A percentile compares a stretch with the other conserved stretches of the same genome.
Evolutionary conservation across 768 basidiomycete species (phyloP).

Genomic region (Leccinum barrowsii): DNA sequence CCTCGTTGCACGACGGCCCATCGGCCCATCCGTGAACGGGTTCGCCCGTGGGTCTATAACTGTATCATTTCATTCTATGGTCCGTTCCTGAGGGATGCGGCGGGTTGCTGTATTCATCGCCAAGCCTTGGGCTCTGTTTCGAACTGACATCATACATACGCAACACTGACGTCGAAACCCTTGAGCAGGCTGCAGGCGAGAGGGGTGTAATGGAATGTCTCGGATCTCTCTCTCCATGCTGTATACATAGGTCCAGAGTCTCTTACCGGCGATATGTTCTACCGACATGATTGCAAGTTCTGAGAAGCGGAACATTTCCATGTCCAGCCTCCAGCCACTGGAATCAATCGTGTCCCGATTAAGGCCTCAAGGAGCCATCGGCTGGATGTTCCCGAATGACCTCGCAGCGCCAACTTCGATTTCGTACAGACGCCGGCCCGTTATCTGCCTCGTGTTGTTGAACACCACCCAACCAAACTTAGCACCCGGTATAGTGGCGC

Average conservation of each 20-base stretch:
- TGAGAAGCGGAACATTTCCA: slow-evolving; percentile 4
- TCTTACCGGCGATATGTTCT: slow-evolving; percentile 4
- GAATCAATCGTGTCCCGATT: slow-evolving; percentile 5
- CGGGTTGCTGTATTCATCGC: slow-evolving; percentile 18
- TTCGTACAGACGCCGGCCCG: slow-evolving; percentile 27
- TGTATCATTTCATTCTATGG: background rate
- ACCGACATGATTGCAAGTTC: slow-evolving; percentile 5
- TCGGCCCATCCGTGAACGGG: background rate
- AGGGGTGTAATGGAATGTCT: background rate
- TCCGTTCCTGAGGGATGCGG: slow-evolving; percentile 8
- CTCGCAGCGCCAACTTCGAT: slow-evolving; percentile 10
- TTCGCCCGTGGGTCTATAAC: background rate
- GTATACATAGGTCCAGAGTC: background rate
- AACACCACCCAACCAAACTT: background rate
- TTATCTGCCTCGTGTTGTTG: slow-evolving; percentile 27
- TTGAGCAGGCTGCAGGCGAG: background rate
- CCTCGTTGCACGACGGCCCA: slow-evolving; percentile 10
- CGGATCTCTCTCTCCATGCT: background rate
- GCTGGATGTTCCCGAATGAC: slow-evolving; percentile 21
- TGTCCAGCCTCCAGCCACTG: background rate
- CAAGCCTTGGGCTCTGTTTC: background rate
- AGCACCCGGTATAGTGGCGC: background rate
- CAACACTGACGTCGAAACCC: background rate
- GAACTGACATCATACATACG: background rate
- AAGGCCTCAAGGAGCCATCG: slow-evolving; percentile 11